phyloP scores from a whole-genome alignment of 441 rosid species.

The Manihot esculenta region DNA sequence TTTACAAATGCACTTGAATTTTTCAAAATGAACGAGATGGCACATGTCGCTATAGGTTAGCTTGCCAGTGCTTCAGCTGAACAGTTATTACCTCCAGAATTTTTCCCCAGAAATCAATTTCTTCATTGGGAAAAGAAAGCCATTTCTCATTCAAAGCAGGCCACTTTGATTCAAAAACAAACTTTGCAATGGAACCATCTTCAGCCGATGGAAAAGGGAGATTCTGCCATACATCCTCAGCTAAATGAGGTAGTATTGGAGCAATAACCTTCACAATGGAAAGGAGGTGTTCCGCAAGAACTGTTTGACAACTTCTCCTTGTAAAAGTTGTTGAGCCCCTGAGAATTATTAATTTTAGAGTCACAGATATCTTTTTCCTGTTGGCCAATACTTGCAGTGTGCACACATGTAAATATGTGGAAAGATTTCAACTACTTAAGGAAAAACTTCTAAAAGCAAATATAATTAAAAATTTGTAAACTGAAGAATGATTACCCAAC shows the following conservation, averaged over 20 bases:
- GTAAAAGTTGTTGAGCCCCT: conserved; percentile 80
- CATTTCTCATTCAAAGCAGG: conserved; percentile 62
- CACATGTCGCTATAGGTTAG: background rate
- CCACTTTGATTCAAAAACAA: conserved; percentile 91
- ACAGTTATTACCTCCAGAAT: conserved; percentile 68
- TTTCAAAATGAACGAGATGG: background rate
- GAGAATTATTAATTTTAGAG: conserved; percentile 28
- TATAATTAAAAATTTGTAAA: conserved; percentile 2
- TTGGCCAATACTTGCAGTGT: background rate
- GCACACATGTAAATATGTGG: background rate
- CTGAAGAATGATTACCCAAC: conserved; percentile 65
- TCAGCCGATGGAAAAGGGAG: conserved; percentile 62
- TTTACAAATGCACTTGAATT: too few relatives aligned
- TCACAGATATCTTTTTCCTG: background rate
- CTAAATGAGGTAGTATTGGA: conserved; percentile 92
- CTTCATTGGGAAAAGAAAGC: conserved; percentile 68
- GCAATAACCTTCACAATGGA: conserved; percentile 80
- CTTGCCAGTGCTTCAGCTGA: background rate
- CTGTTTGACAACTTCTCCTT: conserved; percentile 96
- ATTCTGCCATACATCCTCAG: conserved; percentile 96
- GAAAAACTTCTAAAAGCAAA: background rate
- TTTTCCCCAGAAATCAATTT: conserved; percentile 71
- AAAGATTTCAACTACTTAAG: background rate
- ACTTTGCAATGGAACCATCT: conserved; percentile 66
- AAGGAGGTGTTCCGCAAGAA: conserved; percentile 86